Conservation (phyloP, 2,329 filamentous ascomycete species). For the Septoria linicola region DNA sequence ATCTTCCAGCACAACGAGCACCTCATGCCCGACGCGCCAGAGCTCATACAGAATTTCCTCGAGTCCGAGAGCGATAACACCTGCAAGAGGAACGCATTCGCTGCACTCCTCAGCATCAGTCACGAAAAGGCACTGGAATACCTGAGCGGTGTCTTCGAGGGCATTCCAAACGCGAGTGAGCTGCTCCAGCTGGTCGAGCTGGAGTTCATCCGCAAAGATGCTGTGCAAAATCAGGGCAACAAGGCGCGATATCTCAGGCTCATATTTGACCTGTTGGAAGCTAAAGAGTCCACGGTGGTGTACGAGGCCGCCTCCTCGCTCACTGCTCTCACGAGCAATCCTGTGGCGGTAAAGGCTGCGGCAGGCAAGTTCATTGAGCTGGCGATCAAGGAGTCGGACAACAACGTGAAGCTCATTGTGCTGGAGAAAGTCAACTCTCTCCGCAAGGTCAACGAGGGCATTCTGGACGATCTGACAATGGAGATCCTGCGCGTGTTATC, state of each 20-base stretch:
- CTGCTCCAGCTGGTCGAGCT: slow-evolving; percentile 89
- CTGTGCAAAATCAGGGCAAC: slow-evolving; percentile 89
- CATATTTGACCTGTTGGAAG: slow-evolving; percentile 95
- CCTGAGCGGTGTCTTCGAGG: slow-evolving; percentile 84
- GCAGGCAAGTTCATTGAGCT: slow-evolving; percentile 95
- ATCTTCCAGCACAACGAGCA: slow-evolving; percentile 89
- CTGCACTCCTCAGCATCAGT: slow-evolving; percentile 83
- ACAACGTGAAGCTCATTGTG: slow-evolving; percentile 98
- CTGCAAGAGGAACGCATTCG: slow-evolving; percentile 97
- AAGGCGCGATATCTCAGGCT: slow-evolving; percentile 92
- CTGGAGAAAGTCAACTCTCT: slow-evolving; percentile 89
- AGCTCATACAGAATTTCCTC: slow-evolving; percentile 86
- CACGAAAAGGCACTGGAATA: slow-evolving; percentile 91
- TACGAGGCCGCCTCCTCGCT: slow-evolving; percentile 97
- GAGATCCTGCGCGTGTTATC: slow-evolving; percentile 93
- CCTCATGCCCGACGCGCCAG: slow-evolving; percentile 91
- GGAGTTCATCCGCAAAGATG: slow-evolving; percentile 97
- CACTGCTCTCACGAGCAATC: slow-evolving; percentile 90
- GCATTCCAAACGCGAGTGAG: slow-evolving; percentile 91
- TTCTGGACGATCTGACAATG: slow-evolving; percentile 93
- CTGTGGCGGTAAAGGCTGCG: slow-evolving; percentile 94
- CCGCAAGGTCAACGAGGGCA: slow-evolving; percentile 81
- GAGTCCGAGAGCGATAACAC: slow-evolving; percentile 89
- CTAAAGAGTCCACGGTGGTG: slow-evolving; percentile 87
- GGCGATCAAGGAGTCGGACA: slow-evolving; percentile 95